phyloP scores from a whole-genome alignment of 305 asterid species.

The Solanum hybrid region DNA sequence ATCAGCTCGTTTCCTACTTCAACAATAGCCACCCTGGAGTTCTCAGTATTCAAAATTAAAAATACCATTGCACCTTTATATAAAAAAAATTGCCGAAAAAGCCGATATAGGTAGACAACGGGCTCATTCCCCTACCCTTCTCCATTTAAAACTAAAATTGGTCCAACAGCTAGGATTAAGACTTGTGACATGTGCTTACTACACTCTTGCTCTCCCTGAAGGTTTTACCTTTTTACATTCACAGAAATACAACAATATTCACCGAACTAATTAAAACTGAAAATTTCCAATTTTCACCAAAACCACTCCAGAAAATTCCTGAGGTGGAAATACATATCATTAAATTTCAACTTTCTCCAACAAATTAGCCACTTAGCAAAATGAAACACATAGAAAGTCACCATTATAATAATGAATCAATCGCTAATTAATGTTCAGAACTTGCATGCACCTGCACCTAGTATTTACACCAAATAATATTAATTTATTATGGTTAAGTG shows the following conservation, averaged over 20 bases:
- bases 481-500: background rate
- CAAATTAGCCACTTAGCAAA: background rate
- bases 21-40: background rate
- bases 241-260: background rate
- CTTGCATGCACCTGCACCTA: background rate
- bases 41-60: background rate
- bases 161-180: background rate
- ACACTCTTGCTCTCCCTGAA: background rate
- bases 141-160: background rate
- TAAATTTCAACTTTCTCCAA: background rate
- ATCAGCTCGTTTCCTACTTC: background rate
- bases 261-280: background rate
- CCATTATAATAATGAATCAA: background rate
- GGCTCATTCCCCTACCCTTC: background rate
- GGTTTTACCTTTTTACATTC: background rate
- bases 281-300: background rate
- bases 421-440: background rate
- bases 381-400: background rate
- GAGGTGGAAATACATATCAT: background rate
- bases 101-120: background rate
- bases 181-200: background rate
- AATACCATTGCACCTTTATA: background rate
- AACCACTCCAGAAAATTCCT: background rate
- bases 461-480: background rate
- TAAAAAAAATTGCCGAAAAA: background rate